These are phyloP conservation scores for Leishmania major DNA, from an alignment of 208 protist species.

Conservation along the genomic window DNA sequence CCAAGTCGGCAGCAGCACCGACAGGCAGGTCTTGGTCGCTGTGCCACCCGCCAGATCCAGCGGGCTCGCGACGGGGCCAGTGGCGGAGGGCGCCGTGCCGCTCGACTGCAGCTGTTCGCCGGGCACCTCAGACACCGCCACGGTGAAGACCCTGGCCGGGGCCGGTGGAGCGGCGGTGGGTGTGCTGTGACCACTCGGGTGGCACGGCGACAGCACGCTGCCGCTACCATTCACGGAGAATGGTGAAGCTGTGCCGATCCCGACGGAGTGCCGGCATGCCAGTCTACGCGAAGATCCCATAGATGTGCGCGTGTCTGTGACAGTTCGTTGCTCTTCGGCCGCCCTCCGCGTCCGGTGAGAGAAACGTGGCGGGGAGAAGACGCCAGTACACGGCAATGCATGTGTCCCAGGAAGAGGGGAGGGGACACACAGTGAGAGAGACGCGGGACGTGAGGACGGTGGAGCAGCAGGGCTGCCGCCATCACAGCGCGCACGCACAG, in stretches of 20 bases:
- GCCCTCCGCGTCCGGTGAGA: not conserved
- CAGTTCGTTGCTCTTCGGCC: not conserved
- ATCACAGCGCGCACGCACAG: not conserved
- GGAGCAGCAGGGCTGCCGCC: not conserved
- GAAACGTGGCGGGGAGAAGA: not conserved
- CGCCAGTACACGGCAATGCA: not conserved
- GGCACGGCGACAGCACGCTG: not conserved
- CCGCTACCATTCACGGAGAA: conserved; percentile 20
- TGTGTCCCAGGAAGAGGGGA: not conserved
- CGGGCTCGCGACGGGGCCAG: not conserved
- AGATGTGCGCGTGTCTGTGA: not conserved
- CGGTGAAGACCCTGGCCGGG: conserved; percentile 27
- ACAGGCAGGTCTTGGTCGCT: not conserved
- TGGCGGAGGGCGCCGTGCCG: not conserved
- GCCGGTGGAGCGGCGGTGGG: conserved; percentile 14
- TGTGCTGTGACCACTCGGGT: not conserved
- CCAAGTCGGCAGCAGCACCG: conserved; percentile 10
- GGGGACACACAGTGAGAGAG: not conserved
- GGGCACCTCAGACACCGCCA: conserved; percentile 42
- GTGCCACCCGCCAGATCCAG: not conserved
- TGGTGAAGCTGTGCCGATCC: conserved; percentile 8
- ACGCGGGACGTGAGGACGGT: not conserved
- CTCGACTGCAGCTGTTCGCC: conserved; percentile 28
- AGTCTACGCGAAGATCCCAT: not conserved
- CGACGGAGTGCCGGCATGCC: conserved; percentile 12